Conservation (phyloP, 352 stramenopile genomes). For the Elongisporangium senticosum region DNA sequence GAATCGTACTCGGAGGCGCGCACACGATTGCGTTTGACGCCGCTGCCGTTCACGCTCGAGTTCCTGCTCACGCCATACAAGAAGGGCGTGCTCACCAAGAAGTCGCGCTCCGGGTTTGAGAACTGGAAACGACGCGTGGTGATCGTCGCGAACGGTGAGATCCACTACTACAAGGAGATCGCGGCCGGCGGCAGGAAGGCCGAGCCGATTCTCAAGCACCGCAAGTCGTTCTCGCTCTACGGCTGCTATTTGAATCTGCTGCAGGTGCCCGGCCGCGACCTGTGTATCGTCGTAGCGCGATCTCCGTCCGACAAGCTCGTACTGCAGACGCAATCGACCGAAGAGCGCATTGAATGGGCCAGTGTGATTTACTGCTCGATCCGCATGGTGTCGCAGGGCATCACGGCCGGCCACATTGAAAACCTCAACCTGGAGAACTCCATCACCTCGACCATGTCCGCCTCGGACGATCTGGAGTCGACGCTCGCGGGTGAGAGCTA, state of each 20-base stretch:
- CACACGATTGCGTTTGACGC: constrained; percentile 38
- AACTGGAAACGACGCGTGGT: constrained; percentile 85
- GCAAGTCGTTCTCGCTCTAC: constrained; percentile 79
- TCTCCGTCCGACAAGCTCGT: constrained; percentile 85
- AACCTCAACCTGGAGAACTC: constrained; percentile 59
- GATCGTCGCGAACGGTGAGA: constrained; percentile 73
- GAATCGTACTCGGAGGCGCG: constrained; percentile 54
- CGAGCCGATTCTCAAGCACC: constrained; percentile 55
- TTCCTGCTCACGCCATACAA: constrained; percentile 85
- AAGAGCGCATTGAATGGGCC: constrained; percentile 85
- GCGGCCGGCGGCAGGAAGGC: constrained; percentile 22
- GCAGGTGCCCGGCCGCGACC: constrained; percentile 58
- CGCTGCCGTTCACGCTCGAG: constrained; percentile 62
- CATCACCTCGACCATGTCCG: not conserved
- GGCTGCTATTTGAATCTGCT: constrained; percentile 83
- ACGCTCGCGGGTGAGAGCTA: not conserved
- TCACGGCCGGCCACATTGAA: constrained; percentile 77
- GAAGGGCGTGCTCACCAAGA: constrained; percentile 74
- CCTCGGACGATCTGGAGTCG: not conserved
- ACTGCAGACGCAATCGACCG: constrained; percentile 51
- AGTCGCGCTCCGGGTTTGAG: constrained; percentile 79
- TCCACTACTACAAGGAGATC: constrained; percentile 82
- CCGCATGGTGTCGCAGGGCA: constrained; percentile 80
- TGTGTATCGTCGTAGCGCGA: constrained; percentile 79
- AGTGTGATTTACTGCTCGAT: constrained; percentile 87